These are phyloP conservation scores for Paramecium pentaurelia DNA, from an alignment of 73 alveolate genomes.

Conservation along the genomic window DNA sequence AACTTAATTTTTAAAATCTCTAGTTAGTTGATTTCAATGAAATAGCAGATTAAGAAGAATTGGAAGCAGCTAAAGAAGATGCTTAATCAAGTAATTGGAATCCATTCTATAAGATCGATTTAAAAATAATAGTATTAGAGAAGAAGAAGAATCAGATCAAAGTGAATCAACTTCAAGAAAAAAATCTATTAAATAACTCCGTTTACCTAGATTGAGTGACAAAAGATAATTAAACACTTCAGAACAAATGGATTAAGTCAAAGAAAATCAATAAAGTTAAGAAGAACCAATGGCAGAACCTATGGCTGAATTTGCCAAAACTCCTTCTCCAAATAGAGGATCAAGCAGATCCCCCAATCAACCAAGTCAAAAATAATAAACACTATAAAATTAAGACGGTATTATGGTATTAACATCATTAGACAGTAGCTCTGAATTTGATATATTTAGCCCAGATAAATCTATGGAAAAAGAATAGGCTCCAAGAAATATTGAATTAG, in stretches of 20 bases:
- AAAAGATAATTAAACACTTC: background rate
- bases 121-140: background rate
- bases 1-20: background rate
- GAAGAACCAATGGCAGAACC: slow-evolving; percentile 39
- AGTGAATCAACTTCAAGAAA: background rate
- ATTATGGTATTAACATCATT: background rate
- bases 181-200: background rate
- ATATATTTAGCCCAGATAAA: slow-evolving; percentile 15
- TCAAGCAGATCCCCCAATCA: background rate
- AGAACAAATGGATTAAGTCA: background rate
- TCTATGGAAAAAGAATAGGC: background rate
- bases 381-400: background rate
- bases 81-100: background rate
- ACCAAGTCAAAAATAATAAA: background rate
- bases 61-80: background rate
- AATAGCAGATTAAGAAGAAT: background rate
- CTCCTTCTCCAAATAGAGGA: background rate
- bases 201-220: background rate
- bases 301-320: background rate
- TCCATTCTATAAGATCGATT: background rate
- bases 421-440: background rate
- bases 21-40: background rate
- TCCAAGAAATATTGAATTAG: background rate
- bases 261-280: background rate
- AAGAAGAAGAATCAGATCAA: slow-evolving; percentile 22